Conservation (phyloP, 1,284 basidiomycete species). For the Ganoderma boninense region DNA sequence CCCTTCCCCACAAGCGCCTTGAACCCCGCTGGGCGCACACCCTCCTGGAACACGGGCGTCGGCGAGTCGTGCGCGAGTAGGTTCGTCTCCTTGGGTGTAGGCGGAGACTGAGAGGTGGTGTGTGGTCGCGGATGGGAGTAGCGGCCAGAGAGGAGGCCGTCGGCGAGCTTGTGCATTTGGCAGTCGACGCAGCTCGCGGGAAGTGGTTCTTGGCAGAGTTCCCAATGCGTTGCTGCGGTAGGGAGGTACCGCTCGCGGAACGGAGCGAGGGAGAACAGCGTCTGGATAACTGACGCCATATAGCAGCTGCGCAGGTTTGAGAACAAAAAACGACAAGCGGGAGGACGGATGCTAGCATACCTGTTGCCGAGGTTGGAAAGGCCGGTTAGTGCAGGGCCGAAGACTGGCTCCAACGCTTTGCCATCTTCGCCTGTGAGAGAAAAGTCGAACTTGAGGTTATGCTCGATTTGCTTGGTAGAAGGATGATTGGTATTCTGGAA, state of each 20-base stretch:
- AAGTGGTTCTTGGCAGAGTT: conserved; percentile 70
- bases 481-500: not conserved
- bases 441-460: conserved; percentile 96
- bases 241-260: conserved; percentile 83
- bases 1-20: conserved; percentile 93
- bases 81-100: conserved; percentile 41
- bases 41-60: conserved; percentile 83
- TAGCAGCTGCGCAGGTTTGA: conserved; percentile 79
- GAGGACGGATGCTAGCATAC: conserved; percentile 45
- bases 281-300: conserved; percentile 94
- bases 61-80: conserved; percentile 50
- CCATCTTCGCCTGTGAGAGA: conserved; percentile 93
- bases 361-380: conserved; percentile 95
- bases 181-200: conserved; percentile 93
- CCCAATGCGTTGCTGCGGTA: conserved; percentile 64
- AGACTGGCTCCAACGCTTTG: conserved; percentile 87
- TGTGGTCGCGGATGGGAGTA: conserved; percentile 76
- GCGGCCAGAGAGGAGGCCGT: conserved; percentile 92
- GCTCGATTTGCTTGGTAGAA: conserved; percentile 86
- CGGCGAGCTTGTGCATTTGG: conserved; percentile 93
- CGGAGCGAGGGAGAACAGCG: conserved; percentile 81
- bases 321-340: not conserved
- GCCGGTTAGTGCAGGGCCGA: conserved; percentile 91
- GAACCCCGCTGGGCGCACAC: conserved; percentile 86
- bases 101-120: conserved; percentile 33